These are phyloP conservation scores for Pseudogymnoascus sp. DNA, from an alignment of 2,329 filamentous ascomycete species.

Conservation along the genomic window DNA sequence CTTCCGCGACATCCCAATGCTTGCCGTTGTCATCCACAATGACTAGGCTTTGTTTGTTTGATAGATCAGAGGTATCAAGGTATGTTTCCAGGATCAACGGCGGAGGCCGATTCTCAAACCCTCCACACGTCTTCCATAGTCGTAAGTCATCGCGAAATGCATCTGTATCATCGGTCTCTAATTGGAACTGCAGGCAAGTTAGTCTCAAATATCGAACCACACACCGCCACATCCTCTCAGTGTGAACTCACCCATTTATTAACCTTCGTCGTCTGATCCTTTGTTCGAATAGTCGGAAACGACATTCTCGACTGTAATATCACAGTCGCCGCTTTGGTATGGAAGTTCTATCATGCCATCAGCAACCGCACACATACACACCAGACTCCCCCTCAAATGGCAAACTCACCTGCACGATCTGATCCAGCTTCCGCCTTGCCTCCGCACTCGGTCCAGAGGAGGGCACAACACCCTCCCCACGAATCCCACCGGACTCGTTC, in stretches of 20 bases:
- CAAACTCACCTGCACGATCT: conserved; percentile 73
- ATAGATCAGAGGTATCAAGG: conserved; percentile 70
- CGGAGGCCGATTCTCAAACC: conserved; percentile 67
- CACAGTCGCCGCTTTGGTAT: conserved; percentile 76
- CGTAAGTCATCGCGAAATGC: conserved; percentile 73
- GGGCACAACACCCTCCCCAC: conserved; percentile 36
- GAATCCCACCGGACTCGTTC: conserved; percentile 40
- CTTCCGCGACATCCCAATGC: conserved; percentile 84
- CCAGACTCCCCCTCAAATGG: background rate
- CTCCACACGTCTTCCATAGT: conserved; percentile 73
- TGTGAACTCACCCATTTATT: conserved; percentile 73
- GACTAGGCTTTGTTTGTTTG: conserved; percentile 78
- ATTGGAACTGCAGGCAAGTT: conserved; percentile 64
- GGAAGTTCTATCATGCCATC: conserved; percentile 63
- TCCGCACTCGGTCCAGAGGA: conserved; percentile 51
- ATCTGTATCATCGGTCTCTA: conserved; percentile 88
- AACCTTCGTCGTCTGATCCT: conserved; percentile 52
- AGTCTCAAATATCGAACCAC: background rate
- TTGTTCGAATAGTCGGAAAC: conserved; percentile 46
- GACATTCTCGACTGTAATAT: conserved; percentile 75
- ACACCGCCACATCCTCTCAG: background rate
- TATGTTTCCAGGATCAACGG: conserved; percentile 87
- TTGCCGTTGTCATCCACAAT: conserved; percentile 83
- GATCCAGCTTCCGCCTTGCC: conserved; percentile 72
- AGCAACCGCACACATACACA: conserved; percentile 23